Evolutionary conservation across 192 early-diverging fungal genomes (phyloP), one percentile per base, ranked within the genome.

Genomic region (Coemansia sp.): DNA sequence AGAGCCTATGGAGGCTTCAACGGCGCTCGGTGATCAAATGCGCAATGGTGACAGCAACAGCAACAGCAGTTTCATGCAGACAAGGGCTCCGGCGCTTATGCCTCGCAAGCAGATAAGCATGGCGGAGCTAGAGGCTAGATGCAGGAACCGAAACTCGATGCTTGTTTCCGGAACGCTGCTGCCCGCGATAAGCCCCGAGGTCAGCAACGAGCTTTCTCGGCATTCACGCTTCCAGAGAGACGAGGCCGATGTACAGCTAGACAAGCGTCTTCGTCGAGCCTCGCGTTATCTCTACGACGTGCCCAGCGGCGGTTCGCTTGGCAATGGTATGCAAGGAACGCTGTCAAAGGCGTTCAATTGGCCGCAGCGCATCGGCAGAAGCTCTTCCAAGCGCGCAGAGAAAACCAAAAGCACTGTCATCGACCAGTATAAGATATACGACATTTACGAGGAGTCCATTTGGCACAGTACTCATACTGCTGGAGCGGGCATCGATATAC

Each of bases 401-500:
- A 64, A 69, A 0, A 56, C 65, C 25, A 65, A 59, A 17, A 71
- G 68, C 55, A 63, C 64, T 20, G 61, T 72, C 11, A 29, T 75
- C 6, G 70, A 75, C 36, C 78, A 81, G 57, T 66, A 81, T 69
- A 81, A 75, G 64, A 81, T 81, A 20, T 81, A 81, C 61, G 73
- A 75, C 54, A 81, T 81, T 36, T 81, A 81, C 64, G 73, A 75
- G 51, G 78, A 81, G 64, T 75, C 78, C 1, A 62, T 75, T 25
- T 81, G 78, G 78, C 78, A 81, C 60, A 63, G 52, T 14, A 28
- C 67, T 11, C 28, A 56, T 14, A 56, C 45, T 33, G 16, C 62
- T 38, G 36, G 36, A 3, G 28, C 52, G 7, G 52, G 52, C 52
- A 30, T 7, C 29, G 52, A 29, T 30, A 16, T 54, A 30, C 2